These are phyloP conservation scores for Rickenella mellea DNA, from an alignment of 768 basidiomycete species.

Conservation along the genomic window DNA sequence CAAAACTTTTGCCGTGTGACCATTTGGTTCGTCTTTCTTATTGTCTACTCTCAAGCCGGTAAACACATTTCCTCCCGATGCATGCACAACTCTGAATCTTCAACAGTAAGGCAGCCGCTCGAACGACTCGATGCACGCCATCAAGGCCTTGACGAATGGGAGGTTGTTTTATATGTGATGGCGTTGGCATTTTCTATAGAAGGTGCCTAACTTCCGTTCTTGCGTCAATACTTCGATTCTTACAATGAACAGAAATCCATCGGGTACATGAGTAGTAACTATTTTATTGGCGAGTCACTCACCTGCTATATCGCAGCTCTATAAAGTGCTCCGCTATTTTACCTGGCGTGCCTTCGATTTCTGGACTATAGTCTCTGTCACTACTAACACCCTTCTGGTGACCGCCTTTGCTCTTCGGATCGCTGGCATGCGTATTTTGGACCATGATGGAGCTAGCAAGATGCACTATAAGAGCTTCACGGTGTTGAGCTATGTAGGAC, in stretches of 20 bases:
- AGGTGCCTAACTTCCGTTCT: slow-evolving; percentile 31
- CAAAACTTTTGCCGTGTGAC: slow-evolving; percentile 76
- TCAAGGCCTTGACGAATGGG: slow-evolving; percentile 65
- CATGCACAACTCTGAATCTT: slow-evolving; percentile 1
- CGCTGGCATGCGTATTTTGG: slow-evolving; percentile 31
- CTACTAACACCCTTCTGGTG: slow-evolving; percentile 66
- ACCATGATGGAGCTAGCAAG: slow-evolving; percentile 23
- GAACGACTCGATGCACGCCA: slow-evolving; percentile 53
- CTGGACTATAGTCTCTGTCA: slow-evolving; percentile 61
- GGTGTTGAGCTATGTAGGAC: slow-evolving; percentile 78
- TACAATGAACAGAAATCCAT: not conserved
- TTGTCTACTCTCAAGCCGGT: slow-evolving; percentile 81
- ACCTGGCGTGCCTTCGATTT: slow-evolving; percentile 78
- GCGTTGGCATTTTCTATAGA: slow-evolving; percentile 70
- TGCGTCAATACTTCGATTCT: not conserved
- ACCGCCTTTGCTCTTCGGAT: slow-evolving; percentile 70
- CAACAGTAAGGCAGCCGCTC: slow-evolving; percentile 64
- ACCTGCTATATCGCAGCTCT: slow-evolving; percentile 45
- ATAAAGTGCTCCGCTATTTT: slow-evolving; percentile 61
- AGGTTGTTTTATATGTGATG: slow-evolving; percentile 71
- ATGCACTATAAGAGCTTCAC: slow-evolving; percentile 72
- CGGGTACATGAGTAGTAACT: not conserved
- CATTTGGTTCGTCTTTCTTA: slow-evolving; percentile 72
- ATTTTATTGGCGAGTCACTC: not conserved
- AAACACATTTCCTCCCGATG: slow-evolving; percentile 10